Evolutionary conservation across 306 rosid species (phyloP).

Genomic region (Arachis stenosperma): DNA sequence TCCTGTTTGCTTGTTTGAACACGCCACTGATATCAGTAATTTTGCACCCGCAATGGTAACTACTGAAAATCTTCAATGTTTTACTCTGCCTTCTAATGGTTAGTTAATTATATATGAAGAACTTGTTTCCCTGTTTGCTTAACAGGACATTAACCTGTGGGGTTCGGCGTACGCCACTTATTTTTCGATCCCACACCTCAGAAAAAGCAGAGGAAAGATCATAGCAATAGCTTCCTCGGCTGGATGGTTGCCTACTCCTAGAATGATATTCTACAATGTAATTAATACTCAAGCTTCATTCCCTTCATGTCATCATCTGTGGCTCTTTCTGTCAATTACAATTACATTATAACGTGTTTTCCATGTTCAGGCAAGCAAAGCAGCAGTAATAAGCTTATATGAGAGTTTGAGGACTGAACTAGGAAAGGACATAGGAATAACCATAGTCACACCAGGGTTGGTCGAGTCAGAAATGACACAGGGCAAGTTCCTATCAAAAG

Average conservation of each 20-base stretch:
- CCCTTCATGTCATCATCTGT: neutral
- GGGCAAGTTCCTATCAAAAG: conserved; percentile 60
- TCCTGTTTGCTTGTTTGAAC: conserved; percentile 55
- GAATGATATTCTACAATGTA: conserved; percentile 61
- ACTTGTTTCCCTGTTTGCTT: neutral
- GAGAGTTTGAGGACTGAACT: conserved; percentile 63
- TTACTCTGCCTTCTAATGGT: neutral
- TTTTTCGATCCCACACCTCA: conserved; percentile 64
- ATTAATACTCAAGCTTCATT: conserved; percentile 26
- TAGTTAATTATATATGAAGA: no score
- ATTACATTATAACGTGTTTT: neutral
- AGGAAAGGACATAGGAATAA: conserved; percentile 66
- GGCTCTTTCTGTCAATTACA: neutral
- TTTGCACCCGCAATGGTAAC: conserved; percentile 45
- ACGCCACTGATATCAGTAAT: conserved; percentile 44
- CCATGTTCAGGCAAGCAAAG: conserved; percentile 67
- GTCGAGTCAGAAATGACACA: conserved; percentile 66
- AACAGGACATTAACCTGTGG: conserved; percentile 72
- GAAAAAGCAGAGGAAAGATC: conserved; percentile 60
- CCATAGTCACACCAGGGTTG: conserved; percentile 64
- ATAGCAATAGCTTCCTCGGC: conserved; percentile 59
- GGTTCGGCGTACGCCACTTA: conserved; percentile 58
- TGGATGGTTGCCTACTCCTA: conserved; percentile 58
- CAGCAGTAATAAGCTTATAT: conserved; percentile 61
- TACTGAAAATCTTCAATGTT: neutral